phyloP scores from a whole-genome alignment of 1,284 basidiomycete genomes.

The Austroboletus niveus region DNA sequence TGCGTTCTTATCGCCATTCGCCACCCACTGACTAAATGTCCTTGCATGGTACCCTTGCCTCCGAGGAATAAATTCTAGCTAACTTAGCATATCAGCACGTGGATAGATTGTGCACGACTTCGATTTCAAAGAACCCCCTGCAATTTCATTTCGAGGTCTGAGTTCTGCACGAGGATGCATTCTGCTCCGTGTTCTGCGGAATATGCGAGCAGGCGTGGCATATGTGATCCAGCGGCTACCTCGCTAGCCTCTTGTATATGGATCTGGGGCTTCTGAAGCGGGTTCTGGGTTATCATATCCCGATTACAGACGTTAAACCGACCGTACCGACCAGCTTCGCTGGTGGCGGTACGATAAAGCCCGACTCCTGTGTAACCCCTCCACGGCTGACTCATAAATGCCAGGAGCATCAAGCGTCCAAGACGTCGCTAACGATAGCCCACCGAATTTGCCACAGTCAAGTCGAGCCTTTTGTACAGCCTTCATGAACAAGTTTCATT shows the following conservation, averaged over 20 bases:
- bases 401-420: no score
- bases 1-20: background rate
- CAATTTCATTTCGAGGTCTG: background rate
- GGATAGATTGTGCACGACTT: background rate
- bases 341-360: no score
- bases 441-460: no score
- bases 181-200: background rate
- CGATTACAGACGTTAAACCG: no score
- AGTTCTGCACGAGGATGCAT: background rate
- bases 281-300: conserved; percentile 40
- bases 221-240: conserved; percentile 24
- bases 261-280: conserved; percentile 56
- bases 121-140: background rate
- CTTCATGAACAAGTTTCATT: no score
- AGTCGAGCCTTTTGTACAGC: no score
- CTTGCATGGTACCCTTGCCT: background rate
- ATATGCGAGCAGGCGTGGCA: background rate
- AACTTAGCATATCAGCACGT: conserved; percentile 2
- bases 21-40: background rate
- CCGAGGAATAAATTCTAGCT: background rate
- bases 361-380: no score
- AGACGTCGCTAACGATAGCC: no score
- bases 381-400: no score
- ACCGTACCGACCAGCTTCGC: no score
- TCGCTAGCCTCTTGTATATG: conserved; percentile 43